Evolutionary conservation across 1,284 basidiomycete species (phyloP), one percentile per base, ranked within the genome.

Genomic region (Fistulinella staudtii): DNA sequence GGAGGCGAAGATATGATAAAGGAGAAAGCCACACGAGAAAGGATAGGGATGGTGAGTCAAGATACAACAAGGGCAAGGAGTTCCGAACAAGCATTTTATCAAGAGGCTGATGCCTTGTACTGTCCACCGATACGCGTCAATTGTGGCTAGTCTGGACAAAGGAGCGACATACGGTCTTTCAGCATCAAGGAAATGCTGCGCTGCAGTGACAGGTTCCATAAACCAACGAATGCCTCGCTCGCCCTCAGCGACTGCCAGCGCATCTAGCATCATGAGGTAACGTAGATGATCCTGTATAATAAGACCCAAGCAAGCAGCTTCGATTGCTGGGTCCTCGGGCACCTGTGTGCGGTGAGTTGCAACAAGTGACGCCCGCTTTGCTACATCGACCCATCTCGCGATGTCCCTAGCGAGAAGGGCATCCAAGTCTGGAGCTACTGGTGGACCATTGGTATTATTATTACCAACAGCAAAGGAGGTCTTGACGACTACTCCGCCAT

Each of bases 211-310:
- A 74, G 25, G 82, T 52, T 82, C 80, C 37, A 71, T 77, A 57
- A 89, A 88, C 87, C 87, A 89, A 38, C 77, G 71, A 25, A 84
- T 71, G 1, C 85, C 86, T 33, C 72, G 73, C 39, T 80, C 78
- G 4, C 78, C 76, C 61, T 80, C 79, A 6, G 70, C 65, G 1
- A 82, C 80, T 0, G 86, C 85, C 15, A 89, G 64, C 17, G 71
- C 70, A 54, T 89, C 86, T 13, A 89, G 64, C 64, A 77, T 75
- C 64, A 86, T 82, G 15, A 89, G 71, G 61, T 88, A 85, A 17
- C 68, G 69, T n/a, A 89, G 60, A 51, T 85, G 75, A 20, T 76
- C 70, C 38, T 74, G 65, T 8, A 84, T 70, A 27, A 66, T 57
- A 33, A 62, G 63, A 8, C 76, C 76, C 18, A 79, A 58, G 28